These are phyloP conservation scores for Podaxis sp. DNA, from an alignment of 768 basidiomycete genomes.

Conservation along the genomic window DNA sequence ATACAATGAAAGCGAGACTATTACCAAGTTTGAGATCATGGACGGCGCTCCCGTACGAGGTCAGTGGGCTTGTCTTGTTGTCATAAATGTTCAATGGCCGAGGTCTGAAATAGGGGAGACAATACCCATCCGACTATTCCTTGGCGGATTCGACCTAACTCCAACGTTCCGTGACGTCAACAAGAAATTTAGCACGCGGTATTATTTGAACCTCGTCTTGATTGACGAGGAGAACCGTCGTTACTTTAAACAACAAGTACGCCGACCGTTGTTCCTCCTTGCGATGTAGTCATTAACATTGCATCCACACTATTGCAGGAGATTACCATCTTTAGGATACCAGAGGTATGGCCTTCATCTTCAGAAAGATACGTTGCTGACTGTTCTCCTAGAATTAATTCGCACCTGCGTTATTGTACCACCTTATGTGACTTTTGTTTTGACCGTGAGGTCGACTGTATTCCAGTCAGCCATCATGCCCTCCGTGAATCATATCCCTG, in stretches of 20 bases:
- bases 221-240: constrained; percentile 98
- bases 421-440: neutral
- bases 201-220: constrained; percentile 95
- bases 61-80: constrained; percentile 27
- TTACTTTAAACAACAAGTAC: constrained; percentile 93
- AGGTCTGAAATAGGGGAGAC: constrained; percentile 71
- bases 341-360: constrained; percentile 6
- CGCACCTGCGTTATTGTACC: constrained; percentile 1
- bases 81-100: neutral
- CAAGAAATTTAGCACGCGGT: constrained; percentile 97
- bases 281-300: neutral
- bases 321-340: constrained; percentile 22
- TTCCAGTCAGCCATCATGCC: too few relatives aligned
- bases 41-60: constrained; percentile 97
- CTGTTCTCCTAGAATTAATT: constrained; percentile 5
- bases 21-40: constrained; percentile 99
- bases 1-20: constrained; percentile 98
- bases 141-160: constrained; percentile 97
- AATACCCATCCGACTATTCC: constrained; percentile 95
- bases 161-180: constrained; percentile 99
- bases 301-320: neutral
- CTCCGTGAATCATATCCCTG: too few relatives aligned
- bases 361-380: neutral
- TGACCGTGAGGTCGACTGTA: neutral
- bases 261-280: constrained; percentile 24